Evolutionary conservation across 768 basidiomycete species (phyloP), one percentile per base, ranked within the genome.

Genomic region (Psilocybe sp.): DNA sequence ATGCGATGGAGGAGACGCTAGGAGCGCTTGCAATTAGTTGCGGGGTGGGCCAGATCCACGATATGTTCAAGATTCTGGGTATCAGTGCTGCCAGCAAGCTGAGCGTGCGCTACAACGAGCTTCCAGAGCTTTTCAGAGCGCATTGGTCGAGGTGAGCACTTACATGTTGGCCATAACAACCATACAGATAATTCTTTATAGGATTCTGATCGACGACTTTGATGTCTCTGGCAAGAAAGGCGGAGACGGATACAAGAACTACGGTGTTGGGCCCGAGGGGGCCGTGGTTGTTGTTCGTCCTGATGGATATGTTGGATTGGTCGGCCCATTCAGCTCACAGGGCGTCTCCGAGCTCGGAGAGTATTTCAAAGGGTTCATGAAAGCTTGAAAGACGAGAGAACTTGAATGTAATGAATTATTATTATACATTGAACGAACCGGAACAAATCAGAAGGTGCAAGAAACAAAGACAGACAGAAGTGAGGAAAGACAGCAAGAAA

Each of bases 301-400:
- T 7, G 84, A 84, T 56, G 86, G 85, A 13, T 86, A 85, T 49
- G 74, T 89, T 28, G 82, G 80, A 3, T 71, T 69, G 56, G 68
- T 87, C 31, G 72, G 72, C 1, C 76, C 84, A 0, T 64, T 87
- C 37, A 60, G 70, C 23, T 28, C 7, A 7, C 23, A 7, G 23
- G 70, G 73, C n/a, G 54, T 71, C 8, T 45, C 59, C 18, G 59
- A 65, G 11, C 40, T 87, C 40, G 65, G 72, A 31, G 16, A 18
- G 1, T 87, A 86, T 57, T 80, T 87, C 35, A 57, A 61, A 1
- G 59, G 61, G 1, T 84, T 86, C 58, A 64, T 77, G 61, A 50
- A 51, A 47, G 39, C 42, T 23, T 46, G 31, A 44, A 11, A 41
- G 18, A 31, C 9, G 51, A 23, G 12, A 12, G 18, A 45, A 31